Evolutionary conservation across 192 early-diverging fungal genomes (phyloP).

Genomic region (Spizellomyces punctatus): DNA sequence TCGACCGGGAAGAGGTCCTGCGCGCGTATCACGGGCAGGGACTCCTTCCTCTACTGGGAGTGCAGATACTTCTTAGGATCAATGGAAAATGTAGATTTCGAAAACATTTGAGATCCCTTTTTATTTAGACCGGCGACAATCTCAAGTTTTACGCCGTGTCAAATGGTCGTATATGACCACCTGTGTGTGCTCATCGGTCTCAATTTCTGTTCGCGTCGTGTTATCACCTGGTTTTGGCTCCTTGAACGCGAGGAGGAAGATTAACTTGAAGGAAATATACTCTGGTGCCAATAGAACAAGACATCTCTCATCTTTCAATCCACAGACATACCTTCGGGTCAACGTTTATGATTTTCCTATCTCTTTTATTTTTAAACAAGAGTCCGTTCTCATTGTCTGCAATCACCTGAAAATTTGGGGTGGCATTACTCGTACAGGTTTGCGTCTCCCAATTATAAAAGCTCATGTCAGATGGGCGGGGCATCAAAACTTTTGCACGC

Average conservation of each 20-base stretch:
- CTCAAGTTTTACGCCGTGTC: constrained; percentile 55
- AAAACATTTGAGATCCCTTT: too few relatives aligned
- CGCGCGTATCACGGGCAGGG: constrained; percentile 19
- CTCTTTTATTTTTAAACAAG: constrained; percentile 68
- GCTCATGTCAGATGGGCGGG: constrained; percentile 59
- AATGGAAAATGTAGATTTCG: too few relatives aligned
- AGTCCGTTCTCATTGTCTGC: constrained; percentile 67
- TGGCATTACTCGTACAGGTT: constrained; percentile 62
- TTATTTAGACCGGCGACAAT: too few relatives aligned
- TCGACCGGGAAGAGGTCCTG: constrained; percentile 32
- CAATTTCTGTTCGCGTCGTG: constrained; percentile 55
- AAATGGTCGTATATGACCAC: constrained; percentile 69
- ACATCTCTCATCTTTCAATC: neutral
- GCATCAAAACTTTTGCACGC: constrained; percentile 43
- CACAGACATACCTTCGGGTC: constrained; percentile 52
- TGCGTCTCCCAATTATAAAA: constrained; percentile 75
- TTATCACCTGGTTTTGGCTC: constrained; percentile 63
- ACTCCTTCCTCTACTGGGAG: constrained; percentile 22
- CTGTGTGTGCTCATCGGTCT: constrained; percentile 59
- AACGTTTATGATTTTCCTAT: constrained; percentile 68
- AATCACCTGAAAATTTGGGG: constrained; percentile 70
- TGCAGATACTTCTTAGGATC: neutral
- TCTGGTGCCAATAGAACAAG: neutral
- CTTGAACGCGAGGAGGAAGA: constrained; percentile 6
- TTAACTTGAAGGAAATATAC: neutral